A percentile compares a stretch with the other conserved stretches of the same genome.
phyloP scores from a whole-genome alignment of 345 rosid species.

The Acer campestre region DNA sequence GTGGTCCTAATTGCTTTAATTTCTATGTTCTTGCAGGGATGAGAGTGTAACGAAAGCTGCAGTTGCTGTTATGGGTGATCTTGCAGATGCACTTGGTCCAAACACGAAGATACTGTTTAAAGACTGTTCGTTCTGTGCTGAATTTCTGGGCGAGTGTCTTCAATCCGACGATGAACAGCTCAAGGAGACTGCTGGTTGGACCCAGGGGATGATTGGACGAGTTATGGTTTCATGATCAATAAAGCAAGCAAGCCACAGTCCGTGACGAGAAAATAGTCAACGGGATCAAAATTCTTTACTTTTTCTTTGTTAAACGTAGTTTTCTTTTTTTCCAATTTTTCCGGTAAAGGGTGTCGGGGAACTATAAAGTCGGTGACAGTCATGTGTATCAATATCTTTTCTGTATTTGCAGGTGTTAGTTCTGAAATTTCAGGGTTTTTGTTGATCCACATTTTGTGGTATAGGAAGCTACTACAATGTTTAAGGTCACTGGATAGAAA shows the following conservation, averaged over 20 bases:
- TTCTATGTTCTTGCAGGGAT: slow-evolving; percentile 50
- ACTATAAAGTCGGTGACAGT: background rate
- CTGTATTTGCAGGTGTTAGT: slow-evolving; percentile 13
- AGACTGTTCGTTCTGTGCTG: slow-evolving; percentile 57
- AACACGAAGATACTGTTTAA: slow-evolving; percentile 65
- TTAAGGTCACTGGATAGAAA: slow-evolving; percentile 4
- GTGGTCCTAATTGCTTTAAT: background rate
- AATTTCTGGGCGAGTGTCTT: slow-evolving; percentile 74
- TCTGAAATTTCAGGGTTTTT: slow-evolving; percentile 11
- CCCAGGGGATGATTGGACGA: slow-evolving; percentile 84
- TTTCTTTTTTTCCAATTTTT: slow-evolving; percentile 16
- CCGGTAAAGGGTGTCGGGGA: slow-evolving; percentile 26
- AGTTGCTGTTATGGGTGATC: slow-evolving; percentile 93
- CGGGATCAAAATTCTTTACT: background rate
- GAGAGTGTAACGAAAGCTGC: slow-evolving; percentile 89
- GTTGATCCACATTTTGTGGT: slow-evolving; percentile 14
- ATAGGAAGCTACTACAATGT: slow-evolving; percentile 13
- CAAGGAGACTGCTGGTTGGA: slow-evolving; percentile 86
- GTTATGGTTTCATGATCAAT: slow-evolving; percentile 56
- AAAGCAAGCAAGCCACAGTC: background rate
- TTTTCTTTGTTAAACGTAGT: slow-evolving; percentile 4
- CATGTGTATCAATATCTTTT: slow-evolving; percentile 22
- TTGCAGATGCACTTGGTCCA: slow-evolving; percentile 84
- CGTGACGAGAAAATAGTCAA: slow-evolving; percentile 6
- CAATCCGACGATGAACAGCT: slow-evolving; percentile 82